Percentiles rank a stretch among this genome's conserved stretches.
phyloP scores from a whole-genome alignment of 169 alveolate species.

The Plasmodium reichenowi region DNA sequence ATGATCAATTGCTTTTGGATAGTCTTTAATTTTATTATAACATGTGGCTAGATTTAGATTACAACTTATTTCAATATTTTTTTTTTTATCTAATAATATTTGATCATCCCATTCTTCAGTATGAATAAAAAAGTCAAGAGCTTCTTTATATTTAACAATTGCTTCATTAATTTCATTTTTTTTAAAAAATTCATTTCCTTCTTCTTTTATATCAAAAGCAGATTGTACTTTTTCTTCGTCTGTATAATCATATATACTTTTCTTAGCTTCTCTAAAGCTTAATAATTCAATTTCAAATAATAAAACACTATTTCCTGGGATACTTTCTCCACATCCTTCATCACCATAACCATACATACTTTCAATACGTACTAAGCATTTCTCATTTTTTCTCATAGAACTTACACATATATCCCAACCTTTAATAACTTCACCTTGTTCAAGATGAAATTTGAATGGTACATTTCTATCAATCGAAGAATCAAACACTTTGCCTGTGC shows the following conservation, averaged over 20 bases:
- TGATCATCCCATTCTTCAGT: slow-evolving; percentile 76
- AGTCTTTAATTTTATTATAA: slow-evolving; percentile 81
- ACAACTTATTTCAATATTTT: slow-evolving; percentile 63
- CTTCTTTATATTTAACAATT: slow-evolving; percentile 83
- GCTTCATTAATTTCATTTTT: slow-evolving; percentile 81
- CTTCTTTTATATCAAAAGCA: slow-evolving; percentile 83
- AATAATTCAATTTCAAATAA: slow-evolving; percentile 87
- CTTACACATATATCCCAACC: slow-evolving; percentile 88
- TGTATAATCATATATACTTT: slow-evolving; percentile 83
- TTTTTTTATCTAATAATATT: slow-evolving; percentile 36
- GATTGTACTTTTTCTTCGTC: slow-evolving; percentile 89
- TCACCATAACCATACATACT: slow-evolving; percentile 88
- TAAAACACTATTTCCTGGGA: slow-evolving; percentile 87
- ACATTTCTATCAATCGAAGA: slow-evolving; percentile 86
- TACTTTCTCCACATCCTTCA: slow-evolving; percentile 86
- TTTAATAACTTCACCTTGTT: slow-evolving; percentile 86
- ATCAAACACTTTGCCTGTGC: slow-evolving; percentile 86
- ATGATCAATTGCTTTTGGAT: slow-evolving; percentile 82
- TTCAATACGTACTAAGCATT: slow-evolving; percentile 67
- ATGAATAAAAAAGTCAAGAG: slow-evolving; percentile 52
- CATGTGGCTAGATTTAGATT: slow-evolving; percentile 77
- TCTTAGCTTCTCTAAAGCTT: slow-evolving; percentile 81
- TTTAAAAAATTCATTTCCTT: slow-evolving; percentile 85
- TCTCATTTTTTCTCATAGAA: slow-evolving; percentile 84
- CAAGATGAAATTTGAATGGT: slow-evolving; percentile 87